Base-by-base conservation (phyloP, 139 green algal genomes). In the Mesotaenium endlicherianum region DNA sequence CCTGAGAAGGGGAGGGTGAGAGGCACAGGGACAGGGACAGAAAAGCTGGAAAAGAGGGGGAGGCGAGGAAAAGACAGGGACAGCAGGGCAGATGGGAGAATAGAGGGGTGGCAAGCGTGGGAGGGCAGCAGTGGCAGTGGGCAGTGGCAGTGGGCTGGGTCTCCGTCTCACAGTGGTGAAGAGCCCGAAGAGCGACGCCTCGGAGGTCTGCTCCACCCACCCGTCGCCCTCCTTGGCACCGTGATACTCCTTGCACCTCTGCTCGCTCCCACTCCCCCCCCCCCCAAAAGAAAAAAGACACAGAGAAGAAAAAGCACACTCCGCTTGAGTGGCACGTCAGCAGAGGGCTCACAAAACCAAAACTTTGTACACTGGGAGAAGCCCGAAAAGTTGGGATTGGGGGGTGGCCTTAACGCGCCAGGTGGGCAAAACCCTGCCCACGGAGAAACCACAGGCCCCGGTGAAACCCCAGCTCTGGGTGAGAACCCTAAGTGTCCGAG, bases 221-320 rank as follows among this genome's bases (percentile, higher is more conserved):
- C 75, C 75, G 6, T 82, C 75, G 14, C 75, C 75, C 5, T 82
- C 75, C 75, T 82, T 82, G 17, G 75, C 75, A 16, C 30, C 38
- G 17, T 82, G 75, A 5, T 45, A 79, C n/a, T 82, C 75, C 8
- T 79, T 42, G 43, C 75, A 82, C 31, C 70, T 34, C 75, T 82
- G 71, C 20, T 64, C 26, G 20, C 20, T 64, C 20, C 50, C 50
- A 20, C 26, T 64, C 50, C 50, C 50, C 20, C 26, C 20, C 50
- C 26, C 50, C 50, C 50, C 26, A 64, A 64, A 64, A 64, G 53
- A 26, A 26, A 26, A 64, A 64, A 64, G 26, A 64, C 20, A 64
- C 53, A 26, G 26, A 64, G 53, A 64, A 64, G 26, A 64, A 64
- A 64, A 64, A 64, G 26, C 53, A 64, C 26, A n/a, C 26, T 64